A percentile compares a stretch with the other conserved stretches of the same genome.
phyloP scores from a whole-genome alignment of 768 basidiomycete species.

The Sarcomyxa edulis region DNA sequence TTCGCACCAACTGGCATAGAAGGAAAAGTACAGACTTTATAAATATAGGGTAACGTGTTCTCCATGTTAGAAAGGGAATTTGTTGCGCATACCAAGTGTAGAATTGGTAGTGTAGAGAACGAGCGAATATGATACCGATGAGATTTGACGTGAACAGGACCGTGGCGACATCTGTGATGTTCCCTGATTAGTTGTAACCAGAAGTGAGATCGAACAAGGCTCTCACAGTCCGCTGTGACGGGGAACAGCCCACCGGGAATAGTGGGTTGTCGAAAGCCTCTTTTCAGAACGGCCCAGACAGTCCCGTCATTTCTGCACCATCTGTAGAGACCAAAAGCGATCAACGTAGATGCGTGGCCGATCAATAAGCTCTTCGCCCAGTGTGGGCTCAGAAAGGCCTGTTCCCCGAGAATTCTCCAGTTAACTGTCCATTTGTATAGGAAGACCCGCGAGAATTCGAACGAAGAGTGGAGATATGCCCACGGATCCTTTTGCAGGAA shows the following conservation, averaged over 20 bases:
- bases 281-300: constrained; percentile 43
- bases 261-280: constrained; percentile 47
- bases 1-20: constrained; percentile 6
- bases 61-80: constrained; percentile 78
- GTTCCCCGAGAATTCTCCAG: constrained; percentile 84
- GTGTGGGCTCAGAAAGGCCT: constrained; percentile 60
- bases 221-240: constrained; percentile 63
- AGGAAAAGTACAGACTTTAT: constrained; percentile 47
- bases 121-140: constrained; percentile 86
- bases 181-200: too few relatives aligned
- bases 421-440: constrained; percentile 98
- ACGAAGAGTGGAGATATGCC: constrained; percentile 73
- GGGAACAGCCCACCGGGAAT: constrained; percentile 39
- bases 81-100: constrained; percentile 97
- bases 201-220: too few relatives aligned
- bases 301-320: constrained; percentile 83
- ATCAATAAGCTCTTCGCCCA: constrained; percentile 62
- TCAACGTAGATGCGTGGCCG: constrained; percentile 57
- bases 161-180: constrained; percentile 64
- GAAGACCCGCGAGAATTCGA: constrained; percentile 85
- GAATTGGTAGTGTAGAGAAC: constrained; percentile 97
- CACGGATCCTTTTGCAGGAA: constrained; percentile 59
- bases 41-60: constrained; percentile 55
- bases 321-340: constrained; percentile 59
- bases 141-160: constrained; percentile 89